These are phyloP conservation scores for Kwoniella heveanensis DNA, from an alignment of 768 basidiomycete species.

Conservation along the genomic window DNA sequence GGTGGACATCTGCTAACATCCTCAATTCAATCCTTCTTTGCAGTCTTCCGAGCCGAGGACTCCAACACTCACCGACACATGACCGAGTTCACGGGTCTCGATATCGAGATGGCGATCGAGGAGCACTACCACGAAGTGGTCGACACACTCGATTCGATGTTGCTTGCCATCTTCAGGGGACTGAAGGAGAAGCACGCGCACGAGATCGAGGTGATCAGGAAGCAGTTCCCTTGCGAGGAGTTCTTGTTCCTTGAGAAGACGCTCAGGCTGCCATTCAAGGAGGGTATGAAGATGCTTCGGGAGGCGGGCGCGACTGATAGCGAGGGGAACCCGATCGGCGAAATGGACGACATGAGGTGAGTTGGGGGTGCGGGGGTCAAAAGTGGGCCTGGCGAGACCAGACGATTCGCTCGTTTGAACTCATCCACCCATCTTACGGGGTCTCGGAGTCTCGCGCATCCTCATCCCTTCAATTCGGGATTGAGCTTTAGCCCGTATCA, in stretches of 20 bases:
- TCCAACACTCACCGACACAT: constrained; percentile 96
- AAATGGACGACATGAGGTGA: constrained; percentile 79
- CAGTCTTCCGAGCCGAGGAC: constrained; percentile 96
- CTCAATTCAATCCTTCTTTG: constrained; percentile 48
- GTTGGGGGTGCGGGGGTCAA: too few species aligned
- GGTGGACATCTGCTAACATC: too few species aligned
- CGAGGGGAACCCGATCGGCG: constrained; percentile 60
- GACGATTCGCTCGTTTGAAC: too few species aligned
- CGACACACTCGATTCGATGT: constrained; percentile 83
- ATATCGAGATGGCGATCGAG: constrained; percentile 98
- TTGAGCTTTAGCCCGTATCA: too few species aligned
- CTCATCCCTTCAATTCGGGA: too few species aligned
- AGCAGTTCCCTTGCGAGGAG: constrained; percentile 91
- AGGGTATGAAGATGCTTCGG: constrained; percentile 83
- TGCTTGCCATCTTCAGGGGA: constrained; percentile 82
- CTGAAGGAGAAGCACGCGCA: constrained; percentile 73
- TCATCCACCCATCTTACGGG: too few species aligned
- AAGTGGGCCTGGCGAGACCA: too few species aligned
- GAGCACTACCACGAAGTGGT: constrained; percentile 98
- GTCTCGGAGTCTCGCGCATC: too few species aligned
- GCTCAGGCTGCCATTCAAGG: constrained; percentile 76
- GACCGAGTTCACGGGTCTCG: constrained; percentile 97
- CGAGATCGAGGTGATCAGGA: constrained; percentile 78
- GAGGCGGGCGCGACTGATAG: constrained; percentile 66
- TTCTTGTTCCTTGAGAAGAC: constrained; percentile 95